Evolutionary conservation across 176 grass and related monocot species (phyloP).

Genomic region (Neostapfia colusana): DNA sequence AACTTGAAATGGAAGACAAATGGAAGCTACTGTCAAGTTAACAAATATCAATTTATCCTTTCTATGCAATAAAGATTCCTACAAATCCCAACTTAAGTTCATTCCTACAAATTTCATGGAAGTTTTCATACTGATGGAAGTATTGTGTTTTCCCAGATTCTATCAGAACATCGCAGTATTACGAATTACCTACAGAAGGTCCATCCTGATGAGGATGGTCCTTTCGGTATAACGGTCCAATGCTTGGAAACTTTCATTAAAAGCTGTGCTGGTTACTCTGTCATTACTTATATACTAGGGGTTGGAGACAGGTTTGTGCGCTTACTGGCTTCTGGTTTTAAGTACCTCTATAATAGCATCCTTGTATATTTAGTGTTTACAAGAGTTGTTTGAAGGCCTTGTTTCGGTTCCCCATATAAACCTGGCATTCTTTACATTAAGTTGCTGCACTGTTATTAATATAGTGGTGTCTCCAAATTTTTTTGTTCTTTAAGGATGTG

Average conservation of each 20-base stretch:
- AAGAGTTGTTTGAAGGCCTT: background rate
- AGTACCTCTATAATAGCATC: conserved; percentile 11
- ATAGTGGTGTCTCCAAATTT: background rate
- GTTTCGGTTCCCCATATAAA: conserved; percentile 3
- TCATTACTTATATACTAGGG: conserved; percentile 95
- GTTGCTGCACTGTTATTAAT: background rate
- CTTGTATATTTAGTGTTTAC: background rate
- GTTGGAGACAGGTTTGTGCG: conserved; percentile 82
- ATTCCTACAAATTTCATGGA: conserved; percentile 12
- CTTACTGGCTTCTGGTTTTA: conserved; percentile 15
- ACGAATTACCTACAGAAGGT: conserved; percentile 86
- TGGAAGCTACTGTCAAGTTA: conserved; percentile 15
- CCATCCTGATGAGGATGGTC: conserved; percentile 81
- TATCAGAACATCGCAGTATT: conserved; percentile 92
- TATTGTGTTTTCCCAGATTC: conserved; percentile 55
- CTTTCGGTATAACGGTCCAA: conserved; percentile 90
- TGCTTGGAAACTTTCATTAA: conserved; percentile 95
- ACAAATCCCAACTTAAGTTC: background rate
- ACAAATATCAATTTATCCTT: conserved; percentile 19
- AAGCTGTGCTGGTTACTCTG: conserved; percentile 90
- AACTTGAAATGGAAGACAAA: conserved; percentile 34
- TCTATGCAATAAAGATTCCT: conserved; percentile 9
- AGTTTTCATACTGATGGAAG: conserved; percentile 7
- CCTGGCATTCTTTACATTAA: background rate
- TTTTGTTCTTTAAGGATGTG: no score